These are phyloP conservation scores for Metschnikowia reukaufii DNA, from an alignment of 805 yeast species.

Conservation along the genomic window DNA sequence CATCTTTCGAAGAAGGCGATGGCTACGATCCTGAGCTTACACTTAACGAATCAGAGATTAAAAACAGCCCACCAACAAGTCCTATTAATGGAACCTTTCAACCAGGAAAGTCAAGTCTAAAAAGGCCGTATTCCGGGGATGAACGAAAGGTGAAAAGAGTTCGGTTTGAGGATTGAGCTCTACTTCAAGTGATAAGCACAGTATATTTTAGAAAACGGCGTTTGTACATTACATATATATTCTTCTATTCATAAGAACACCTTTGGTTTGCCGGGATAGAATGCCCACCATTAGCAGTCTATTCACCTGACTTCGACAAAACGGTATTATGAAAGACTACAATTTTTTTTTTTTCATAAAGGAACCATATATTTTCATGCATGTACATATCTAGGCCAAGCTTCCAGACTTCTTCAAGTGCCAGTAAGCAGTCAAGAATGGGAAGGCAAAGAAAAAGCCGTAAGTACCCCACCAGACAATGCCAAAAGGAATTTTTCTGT, in stretches of 20 bases:
- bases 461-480: constrained; percentile 78
- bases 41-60: constrained; percentile 11
- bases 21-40: constrained; percentile 26
- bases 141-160: constrained; percentile 29
- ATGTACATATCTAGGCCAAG: constrained; percentile 9
- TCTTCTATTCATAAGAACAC: too few relatives aligned
- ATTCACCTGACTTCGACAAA: too few relatives aligned
- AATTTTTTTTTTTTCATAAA: too few relatives aligned
- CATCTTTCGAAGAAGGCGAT: constrained; percentile 18
- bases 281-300: too few relatives aligned
- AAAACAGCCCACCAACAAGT: constrained; percentile 17
- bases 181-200: neutral
- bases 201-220: neutral
- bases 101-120: constrained; percentile 25
- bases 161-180: constrained; percentile 26
- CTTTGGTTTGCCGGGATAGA: too few relatives aligned
- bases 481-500: constrained; percentile 88
- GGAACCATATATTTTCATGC: constrained; percentile 3
- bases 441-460: constrained; percentile 42
- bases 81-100: constrained; percentile 3
- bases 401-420: constrained; percentile 87
- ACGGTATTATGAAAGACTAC: too few relatives aligned
- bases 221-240: too few relatives aligned
- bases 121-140: constrained; percentile 21
- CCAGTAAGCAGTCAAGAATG: constrained; percentile 75